Percentiles rank a stretch among this genome's conserved stretches.
Conservation (phyloP, 2,329 filamentous ascomycete genomes). For the Fusarium decemcellulare region DNA sequence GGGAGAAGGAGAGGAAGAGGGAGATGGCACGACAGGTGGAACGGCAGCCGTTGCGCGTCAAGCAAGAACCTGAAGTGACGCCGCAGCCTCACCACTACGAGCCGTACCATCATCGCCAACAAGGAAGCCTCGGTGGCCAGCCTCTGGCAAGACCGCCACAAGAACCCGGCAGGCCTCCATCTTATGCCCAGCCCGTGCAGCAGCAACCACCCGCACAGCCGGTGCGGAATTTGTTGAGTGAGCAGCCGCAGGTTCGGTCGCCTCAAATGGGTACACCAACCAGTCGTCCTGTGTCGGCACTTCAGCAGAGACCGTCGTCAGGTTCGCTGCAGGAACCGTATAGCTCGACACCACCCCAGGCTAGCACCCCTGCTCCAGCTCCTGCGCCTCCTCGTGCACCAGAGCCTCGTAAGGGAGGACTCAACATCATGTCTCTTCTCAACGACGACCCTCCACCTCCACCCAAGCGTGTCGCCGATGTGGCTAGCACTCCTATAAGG, state of each 20-base stretch:
- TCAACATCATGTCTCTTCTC: slow-evolving; percentile 73
- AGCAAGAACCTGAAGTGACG: slow-evolving; percentile 65
- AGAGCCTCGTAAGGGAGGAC: slow-evolving; percentile 72
- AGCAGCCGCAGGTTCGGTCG: slow-evolving; percentile 54
- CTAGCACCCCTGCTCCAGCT: slow-evolving; percentile 51
- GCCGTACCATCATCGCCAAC: slow-evolving; percentile 57
- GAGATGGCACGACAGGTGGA: slow-evolving; percentile 49
- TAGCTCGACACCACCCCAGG: slow-evolving; percentile 45
- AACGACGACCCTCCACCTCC: slow-evolving; percentile 70
- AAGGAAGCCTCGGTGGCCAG: slow-evolving; percentile 55
- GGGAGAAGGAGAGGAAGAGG: slow-evolving; percentile 45
- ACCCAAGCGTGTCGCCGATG: slow-evolving; percentile 67
- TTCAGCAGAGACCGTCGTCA: slow-evolving; percentile 53
- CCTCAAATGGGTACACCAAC: slow-evolving; percentile 56
- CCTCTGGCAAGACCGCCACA: slow-evolving; percentile 57
- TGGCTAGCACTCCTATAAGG: slow-evolving; percentile 56
- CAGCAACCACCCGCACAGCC: slow-evolving; percentile 56
- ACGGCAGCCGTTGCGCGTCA: slow-evolving; percentile 55
- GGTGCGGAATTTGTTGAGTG: slow-evolving; percentile 57
- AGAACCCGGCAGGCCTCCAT: slow-evolving; percentile 59
- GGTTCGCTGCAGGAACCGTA: slow-evolving; percentile 51
- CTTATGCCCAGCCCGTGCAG: slow-evolving; percentile 48
- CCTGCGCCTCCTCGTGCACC: slow-evolving; percentile 58
- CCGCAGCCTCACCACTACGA: slow-evolving; percentile 60
- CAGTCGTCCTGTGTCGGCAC: slow-evolving; percentile 55